Percentiles rank a stretch among this genome's conserved stretches.
These are phyloP conservation scores for Schizothecium vesticola DNA, from an alignment of 495 filamentous ascomycete species.

Conservation along the genomic window DNA sequence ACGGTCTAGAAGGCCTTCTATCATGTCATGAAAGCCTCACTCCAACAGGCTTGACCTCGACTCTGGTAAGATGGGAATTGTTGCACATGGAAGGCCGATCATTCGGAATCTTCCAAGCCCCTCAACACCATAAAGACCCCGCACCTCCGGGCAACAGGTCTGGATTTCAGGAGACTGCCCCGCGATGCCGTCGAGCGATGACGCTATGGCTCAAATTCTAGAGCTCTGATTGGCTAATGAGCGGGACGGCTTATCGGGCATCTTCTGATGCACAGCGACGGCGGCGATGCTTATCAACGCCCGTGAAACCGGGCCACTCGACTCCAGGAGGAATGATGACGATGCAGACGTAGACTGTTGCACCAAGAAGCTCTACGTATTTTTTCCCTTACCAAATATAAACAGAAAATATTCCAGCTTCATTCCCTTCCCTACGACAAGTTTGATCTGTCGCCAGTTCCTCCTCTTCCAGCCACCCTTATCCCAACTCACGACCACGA, in stretches of 20 bases:
- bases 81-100: not conserved
- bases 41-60: not conserved
- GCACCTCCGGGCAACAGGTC: not conserved
- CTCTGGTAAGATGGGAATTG: not conserved
- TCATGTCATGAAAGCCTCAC: too few relatives aligned
- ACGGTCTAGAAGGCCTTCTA: too few relatives aligned
- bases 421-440: not conserved
- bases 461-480: not conserved
- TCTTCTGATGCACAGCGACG: not conserved
- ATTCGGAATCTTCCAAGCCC: not conserved
- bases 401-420: not conserved
- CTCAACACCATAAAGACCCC: not conserved
- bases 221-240: not conserved
- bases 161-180: not conserved
- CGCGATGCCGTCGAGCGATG: not conserved
- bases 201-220: not conserved
- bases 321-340: not conserved
- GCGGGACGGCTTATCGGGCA: not conserved
- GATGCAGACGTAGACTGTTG: not conserved
- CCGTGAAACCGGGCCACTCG: not conserved
- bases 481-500: not conserved
- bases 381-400: not conserved
- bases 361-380: not conserved
- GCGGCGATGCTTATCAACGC: not conserved
- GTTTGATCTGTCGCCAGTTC: not conserved